phyloP scores from a whole-genome alignment of 1,284 basidiomycete species.

The Cystobasidium slooffiae region DNA sequence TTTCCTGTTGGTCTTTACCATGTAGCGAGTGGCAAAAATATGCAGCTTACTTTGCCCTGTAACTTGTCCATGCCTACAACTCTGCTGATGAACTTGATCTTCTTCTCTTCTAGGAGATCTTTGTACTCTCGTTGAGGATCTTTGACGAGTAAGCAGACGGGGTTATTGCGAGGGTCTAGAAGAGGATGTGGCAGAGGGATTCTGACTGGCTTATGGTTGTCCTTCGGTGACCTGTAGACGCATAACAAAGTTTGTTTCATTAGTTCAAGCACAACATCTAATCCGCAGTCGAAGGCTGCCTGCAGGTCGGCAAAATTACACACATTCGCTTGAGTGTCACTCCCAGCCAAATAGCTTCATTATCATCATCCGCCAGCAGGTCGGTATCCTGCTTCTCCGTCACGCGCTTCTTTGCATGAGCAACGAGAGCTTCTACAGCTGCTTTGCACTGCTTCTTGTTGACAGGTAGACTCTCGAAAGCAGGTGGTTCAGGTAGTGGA shows the following conservation, averaged over 20 bases:
- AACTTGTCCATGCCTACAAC: constrained; percentile 91
- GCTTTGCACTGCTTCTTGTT: constrained; percentile 72
- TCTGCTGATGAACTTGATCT: constrained; percentile 84
- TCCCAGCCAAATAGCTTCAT: constrained; percentile 77
- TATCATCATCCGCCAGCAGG: constrained; percentile 77
- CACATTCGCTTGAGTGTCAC: constrained; percentile 77
- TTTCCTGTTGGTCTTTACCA: neutral
- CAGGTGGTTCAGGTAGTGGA: constrained; percentile 43
- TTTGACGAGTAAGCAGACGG: constrained; percentile 89
- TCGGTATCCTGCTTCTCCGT: constrained; percentile 71
- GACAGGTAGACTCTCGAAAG: constrained; percentile 58
- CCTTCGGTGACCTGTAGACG: constrained; percentile 63
- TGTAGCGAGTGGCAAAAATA: neutral
- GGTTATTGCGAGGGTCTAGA: constrained; percentile 74
- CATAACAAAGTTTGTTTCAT: neutral
- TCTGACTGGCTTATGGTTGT: constrained; percentile 77
- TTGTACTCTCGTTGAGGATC: constrained; percentile 96
- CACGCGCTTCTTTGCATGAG: constrained; percentile 69
- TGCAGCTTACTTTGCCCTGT: constrained; percentile 68
- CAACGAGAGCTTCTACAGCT: constrained; percentile 75
- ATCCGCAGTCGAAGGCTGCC: neutral
- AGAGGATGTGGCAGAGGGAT: constrained; percentile 81
- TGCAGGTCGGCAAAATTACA: neutral
- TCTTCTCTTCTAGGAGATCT: constrained; percentile 75
- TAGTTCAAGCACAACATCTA: neutral